These are phyloP conservation scores for Lomentospora prolificans DNA, from an alignment of 2,329 filamentous ascomycete genomes.

Conservation along the genomic window DNA sequence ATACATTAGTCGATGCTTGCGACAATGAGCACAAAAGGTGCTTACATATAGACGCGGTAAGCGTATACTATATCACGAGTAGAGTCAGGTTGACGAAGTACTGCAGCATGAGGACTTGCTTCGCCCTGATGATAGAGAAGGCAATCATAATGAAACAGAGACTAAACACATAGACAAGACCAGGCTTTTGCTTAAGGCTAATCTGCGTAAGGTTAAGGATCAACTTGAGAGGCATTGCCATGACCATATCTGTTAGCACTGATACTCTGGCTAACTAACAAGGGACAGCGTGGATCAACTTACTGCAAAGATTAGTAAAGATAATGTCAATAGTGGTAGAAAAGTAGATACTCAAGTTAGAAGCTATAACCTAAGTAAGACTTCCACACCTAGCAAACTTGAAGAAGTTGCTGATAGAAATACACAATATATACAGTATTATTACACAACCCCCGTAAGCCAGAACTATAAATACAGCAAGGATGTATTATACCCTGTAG, in stretches of 20 bases:
- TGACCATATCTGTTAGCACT: conserved; percentile 14
- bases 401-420: conserved; percentile 3
- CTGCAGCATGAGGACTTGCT: conserved; percentile 13
- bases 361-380: conserved; percentile 8
- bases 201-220: conserved; percentile 11
- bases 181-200: conserved; percentile 12
- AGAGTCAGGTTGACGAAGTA: conserved; percentile 13
- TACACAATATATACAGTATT: conserved; percentile 12
- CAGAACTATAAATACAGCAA: conserved; percentile 12
- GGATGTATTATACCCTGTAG: conserved; percentile 13
- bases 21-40: neutral
- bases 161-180: conserved; percentile 14
- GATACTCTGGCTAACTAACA: too few relatives aligned
- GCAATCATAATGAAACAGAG: conserved; percentile 15
- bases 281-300: conserved; percentile 13
- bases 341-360: conserved; percentile 4
- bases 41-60: conserved; percentile 8
- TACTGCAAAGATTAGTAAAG: conserved; percentile 12
- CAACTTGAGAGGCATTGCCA: conserved; percentile 14
- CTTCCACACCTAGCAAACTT: conserved; percentile 1
- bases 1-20: neutral
- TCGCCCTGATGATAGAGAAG: conserved; percentile 15
- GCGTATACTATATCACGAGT: conserved; percentile 11
- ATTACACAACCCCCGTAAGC: conserved; percentile 13
- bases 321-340: neutral